Percentiles rank a stretch among this genome's conserved stretches.
phyloP scores from a whole-genome alignment of 148 eudicot genomes.

The Nepenthes gracilis region DNA sequence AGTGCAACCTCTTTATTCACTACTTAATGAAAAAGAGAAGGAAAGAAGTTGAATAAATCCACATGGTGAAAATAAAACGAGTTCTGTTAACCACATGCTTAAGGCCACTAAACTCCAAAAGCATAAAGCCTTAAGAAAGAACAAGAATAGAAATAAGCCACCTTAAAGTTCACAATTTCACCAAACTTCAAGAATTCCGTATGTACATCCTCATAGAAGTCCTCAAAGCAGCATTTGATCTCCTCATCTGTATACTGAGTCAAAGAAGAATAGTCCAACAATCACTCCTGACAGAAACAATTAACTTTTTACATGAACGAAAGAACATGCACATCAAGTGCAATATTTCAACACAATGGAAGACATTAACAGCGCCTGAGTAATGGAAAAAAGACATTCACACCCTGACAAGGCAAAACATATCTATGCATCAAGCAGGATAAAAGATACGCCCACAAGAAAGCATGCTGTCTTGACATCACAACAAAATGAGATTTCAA shows the following conservation, averaged over 20 bases:
- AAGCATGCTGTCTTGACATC: no score
- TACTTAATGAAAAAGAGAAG: no score
- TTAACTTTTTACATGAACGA: neutral
- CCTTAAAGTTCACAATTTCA: slow-evolving; percentile 91
- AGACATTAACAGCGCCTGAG: no score
- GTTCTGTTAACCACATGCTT: neutral
- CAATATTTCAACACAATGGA: no score
- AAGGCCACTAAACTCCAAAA: neutral
- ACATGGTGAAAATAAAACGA: neutral
- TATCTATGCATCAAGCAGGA: no score
- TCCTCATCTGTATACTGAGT: slow-evolving; percentile 85
- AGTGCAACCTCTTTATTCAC: no score
- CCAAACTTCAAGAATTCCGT: slow-evolving; percentile 94
- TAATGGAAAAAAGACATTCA: no score
- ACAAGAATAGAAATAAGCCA: slow-evolving; percentile 14
- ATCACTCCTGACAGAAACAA: slow-evolving; percentile 5
- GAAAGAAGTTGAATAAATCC: no score
- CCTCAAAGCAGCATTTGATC: slow-evolving; percentile 68
- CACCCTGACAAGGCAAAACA: no score
- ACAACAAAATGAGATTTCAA: no score
- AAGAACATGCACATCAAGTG: neutral
- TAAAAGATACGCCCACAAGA: no score
- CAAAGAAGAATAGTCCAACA: slow-evolving; percentile 10
- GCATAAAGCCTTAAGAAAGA: neutral
- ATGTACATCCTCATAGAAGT: slow-evolving; percentile 97